Percentiles rank a stretch among this genome's conserved stretches.
phyloP scores from a whole-genome alignment of 2,329 filamentous ascomycete genomes.

The Aureobasidium sp. region DNA sequence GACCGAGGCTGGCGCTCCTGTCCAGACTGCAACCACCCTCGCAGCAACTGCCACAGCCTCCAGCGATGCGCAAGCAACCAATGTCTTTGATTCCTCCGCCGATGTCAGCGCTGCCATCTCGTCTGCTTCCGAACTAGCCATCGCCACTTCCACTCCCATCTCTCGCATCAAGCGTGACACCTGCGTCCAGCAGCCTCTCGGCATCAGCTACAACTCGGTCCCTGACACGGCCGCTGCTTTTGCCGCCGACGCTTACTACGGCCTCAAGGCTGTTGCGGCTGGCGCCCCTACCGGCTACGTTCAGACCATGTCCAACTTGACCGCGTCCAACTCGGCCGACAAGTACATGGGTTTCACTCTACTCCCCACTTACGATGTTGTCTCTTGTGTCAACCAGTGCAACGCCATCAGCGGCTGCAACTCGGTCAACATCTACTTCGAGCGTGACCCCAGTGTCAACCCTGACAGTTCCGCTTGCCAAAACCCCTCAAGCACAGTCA shows the following conservation, averaged over 20 bases:
- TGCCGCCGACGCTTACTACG: constrained; percentile 9
- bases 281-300: constrained; percentile 24
- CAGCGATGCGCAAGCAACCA: not conserved
- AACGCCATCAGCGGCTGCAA: constrained; percentile 16
- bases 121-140: not conserved
- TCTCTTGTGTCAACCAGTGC: constrained; percentile 12
- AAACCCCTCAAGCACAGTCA: not conserved
- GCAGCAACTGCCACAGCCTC: not conserved
- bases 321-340: constrained; percentile 15
- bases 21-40: not conserved
- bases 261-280: constrained; percentile 21
- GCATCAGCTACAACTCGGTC: not conserved
- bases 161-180: not conserved
- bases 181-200: not conserved
- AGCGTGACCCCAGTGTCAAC: constrained; percentile 28
- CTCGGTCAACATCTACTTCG: constrained; percentile 22
- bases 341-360: constrained; percentile 24
- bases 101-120: not conserved
- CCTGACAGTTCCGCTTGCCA: not conserved
- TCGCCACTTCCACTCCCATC: not conserved
- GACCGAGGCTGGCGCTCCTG: not conserved
- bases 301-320: constrained; percentile 22
- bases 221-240: constrained; percentile 32
- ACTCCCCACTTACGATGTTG: constrained; percentile 8
- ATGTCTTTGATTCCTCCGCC: not conserved